A percentile compares a stretch with the other conserved stretches of the same genome.
Evolutionary conservation across 176 grass and related monocot genomes (phyloP).

Genomic region (Melocanna baccifera): DNA sequence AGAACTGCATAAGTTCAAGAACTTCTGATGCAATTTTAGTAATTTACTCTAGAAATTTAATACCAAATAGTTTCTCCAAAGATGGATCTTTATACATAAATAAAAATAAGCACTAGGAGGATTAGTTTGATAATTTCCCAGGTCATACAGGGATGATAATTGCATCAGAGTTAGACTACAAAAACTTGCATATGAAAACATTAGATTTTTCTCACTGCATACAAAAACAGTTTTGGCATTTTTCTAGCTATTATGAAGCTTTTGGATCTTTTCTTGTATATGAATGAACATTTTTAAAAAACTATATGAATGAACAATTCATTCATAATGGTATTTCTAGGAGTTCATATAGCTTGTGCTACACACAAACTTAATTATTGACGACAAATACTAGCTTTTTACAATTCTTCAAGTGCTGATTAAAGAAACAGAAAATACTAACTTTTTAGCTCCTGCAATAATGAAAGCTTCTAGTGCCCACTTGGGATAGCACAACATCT

Average conservation of each 20-base stretch:
- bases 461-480: slow-evolving; percentile 73
- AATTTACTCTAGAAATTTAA: background rate
- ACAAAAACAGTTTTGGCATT: background rate
- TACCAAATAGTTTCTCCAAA: background rate
- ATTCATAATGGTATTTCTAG: background rate
- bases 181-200: background rate
- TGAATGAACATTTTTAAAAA: background rate
- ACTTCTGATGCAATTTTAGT: background rate
- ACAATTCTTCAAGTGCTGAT: background rate
- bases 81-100: background rate
- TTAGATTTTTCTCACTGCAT: background rate
- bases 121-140: background rate
- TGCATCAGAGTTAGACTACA: background rate
- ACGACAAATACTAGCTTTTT: background rate
- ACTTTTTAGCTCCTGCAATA: slow-evolving; percentile 59
- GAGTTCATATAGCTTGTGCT: slow-evolving; percentile 7
- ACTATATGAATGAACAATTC: background rate
- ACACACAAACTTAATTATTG: background rate
- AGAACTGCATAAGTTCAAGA: background rate
- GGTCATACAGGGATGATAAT: background rate
- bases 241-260: background rate
- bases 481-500: slow-evolving; percentile 55
- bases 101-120: background rate
- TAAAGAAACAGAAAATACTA: slow-evolving; percentile 25
- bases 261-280: background rate